Base-by-base conservation (phyloP, 208 protist genomes). In the Leishmania major region DNA sequence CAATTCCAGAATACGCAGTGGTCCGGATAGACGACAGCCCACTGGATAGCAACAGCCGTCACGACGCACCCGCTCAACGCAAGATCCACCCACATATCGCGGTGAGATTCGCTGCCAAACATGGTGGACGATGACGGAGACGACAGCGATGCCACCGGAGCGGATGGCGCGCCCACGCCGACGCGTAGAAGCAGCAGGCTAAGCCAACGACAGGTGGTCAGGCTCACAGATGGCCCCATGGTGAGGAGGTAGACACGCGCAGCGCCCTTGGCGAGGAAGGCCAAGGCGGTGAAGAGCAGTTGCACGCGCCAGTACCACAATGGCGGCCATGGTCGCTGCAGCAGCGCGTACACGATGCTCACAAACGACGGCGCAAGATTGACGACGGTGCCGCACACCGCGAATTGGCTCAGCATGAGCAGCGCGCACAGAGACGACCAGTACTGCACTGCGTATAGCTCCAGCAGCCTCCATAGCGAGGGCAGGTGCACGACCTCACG, bases 291-390 rank as follows among this genome's bases (percentile, higher is more conserved):
- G 72, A 77, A 84, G 45, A 85, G 22, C 19, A 87, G 78, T 35
- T 78, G 70, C 35, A 51, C 57, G 4, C 82, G 47, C 74, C 84
- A 89, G 81, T 86, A 92, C 53, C 51, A 55, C 51, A 53, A 55
- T 43, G 79, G 83, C 43, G 88, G 83, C 90, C 87, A 91, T 0
- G 90, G 90, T 5, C 84, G 80, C 45, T 70, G 82, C 76, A 88
- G 70, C 69, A 89, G 82, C 22, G 70, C 83, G 82, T 89, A 89
- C 11, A 84, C 70, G 22, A 89, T 62, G 28, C 74, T 74, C 0
- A 81, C 81, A 19, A 92, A 66, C 6, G 88, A 91, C 40, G 87
- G 85, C 1, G 86, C 22, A 37, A 93, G 74, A 73, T 90, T 90
- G 31, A 85, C 51, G 35, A 86, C 62, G 1, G 89, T 90, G 35